Base-by-base conservation (phyloP, 179 eudicot species). In the Beta corolliflora region DNA sequence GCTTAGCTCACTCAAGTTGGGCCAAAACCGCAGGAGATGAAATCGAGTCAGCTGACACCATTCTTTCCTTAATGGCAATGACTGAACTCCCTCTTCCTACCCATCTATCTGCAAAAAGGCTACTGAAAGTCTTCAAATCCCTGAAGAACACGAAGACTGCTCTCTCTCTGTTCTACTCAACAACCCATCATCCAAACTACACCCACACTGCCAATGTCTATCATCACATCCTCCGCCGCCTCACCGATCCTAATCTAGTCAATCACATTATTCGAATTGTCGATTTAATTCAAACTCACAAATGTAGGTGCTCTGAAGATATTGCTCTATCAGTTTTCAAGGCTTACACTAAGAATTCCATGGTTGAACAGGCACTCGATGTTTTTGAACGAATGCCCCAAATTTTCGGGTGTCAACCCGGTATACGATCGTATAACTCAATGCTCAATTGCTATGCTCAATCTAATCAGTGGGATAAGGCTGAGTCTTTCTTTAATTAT, bases 181-280 rank as follows among this genome's bases (percentile, higher is more conserved):
- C 93, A 15, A 82, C 82, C 60, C 75, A 60, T 46, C 84, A 77
- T 73, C 92, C 88, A 3, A 71, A 53, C 73, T 91, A 81, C 87
- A 58, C 86, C 59, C 93, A 78, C 81, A 56, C 84, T 12, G 53
- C 90, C 80, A 58, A 79, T 77, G 79, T 93, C 83, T 90, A 80
- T 90, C 91, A 85, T 84, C 93, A 93, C 90, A 86, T 93, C 77
- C 92, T 94, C 86, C 92, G 92, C 56, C 92, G 91, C 25, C 89
- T 93, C 66, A 11, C 73, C 16, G 81, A 86, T 46, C 80, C 88
- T 0, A 72, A 80, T 5, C 88, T 87, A 74, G 77, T 87, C 76
- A 68, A 81, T 4, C 92, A 90, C 84, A 71, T 91, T 41, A 3
- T 85, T 76, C 88, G 85, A 44, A 85, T 93, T 55, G 82, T 93